Evolutionary conservation across 192 early-diverging fungal species (phyloP).

Genomic region (Mortierella claussenii): DNA sequence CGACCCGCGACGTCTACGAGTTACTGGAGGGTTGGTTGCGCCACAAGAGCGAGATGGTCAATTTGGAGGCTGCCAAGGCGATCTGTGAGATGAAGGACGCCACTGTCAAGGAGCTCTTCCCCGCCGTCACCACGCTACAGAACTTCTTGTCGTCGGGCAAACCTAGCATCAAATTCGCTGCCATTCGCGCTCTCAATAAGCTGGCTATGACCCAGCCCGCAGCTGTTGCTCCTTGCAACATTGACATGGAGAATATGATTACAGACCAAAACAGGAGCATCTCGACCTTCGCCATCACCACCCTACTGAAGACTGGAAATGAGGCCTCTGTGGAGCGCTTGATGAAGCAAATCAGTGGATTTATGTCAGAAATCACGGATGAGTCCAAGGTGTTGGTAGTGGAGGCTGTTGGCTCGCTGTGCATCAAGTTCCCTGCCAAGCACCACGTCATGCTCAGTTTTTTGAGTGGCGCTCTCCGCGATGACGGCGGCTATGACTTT

Average conservation of each 20-base stretch:
- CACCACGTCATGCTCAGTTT: constrained; percentile 94
- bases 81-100: constrained; percentile 92
- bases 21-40: constrained; percentile 89
- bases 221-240: constrained; percentile 94
- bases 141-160: constrained; percentile 94
- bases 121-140: constrained; percentile 93
- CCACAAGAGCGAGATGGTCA: constrained; percentile 98
- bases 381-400: constrained; percentile 99
- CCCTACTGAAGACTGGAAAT: constrained; percentile 97
- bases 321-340: constrained; percentile 97
- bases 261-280: constrained; percentile 97
- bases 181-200: constrained; percentile 96
- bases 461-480: constrained; percentile 90
- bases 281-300: constrained; percentile 99
- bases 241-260: constrained; percentile 98
- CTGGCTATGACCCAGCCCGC: constrained; percentile 90
- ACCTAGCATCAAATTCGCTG: constrained; percentile 93
- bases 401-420: constrained; percentile 96
- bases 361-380: constrained; percentile 98
- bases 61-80: constrained; percentile 95
- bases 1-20: constrained; percentile 79
- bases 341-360: constrained; percentile 99
- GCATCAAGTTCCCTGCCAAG: constrained; percentile 96
- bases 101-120: constrained; percentile 86
- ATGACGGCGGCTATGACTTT: constrained; percentile 98